Conservation (phyloP, 2,329 filamentous ascomycete genomes). For the Xylaria sp. region DNA sequence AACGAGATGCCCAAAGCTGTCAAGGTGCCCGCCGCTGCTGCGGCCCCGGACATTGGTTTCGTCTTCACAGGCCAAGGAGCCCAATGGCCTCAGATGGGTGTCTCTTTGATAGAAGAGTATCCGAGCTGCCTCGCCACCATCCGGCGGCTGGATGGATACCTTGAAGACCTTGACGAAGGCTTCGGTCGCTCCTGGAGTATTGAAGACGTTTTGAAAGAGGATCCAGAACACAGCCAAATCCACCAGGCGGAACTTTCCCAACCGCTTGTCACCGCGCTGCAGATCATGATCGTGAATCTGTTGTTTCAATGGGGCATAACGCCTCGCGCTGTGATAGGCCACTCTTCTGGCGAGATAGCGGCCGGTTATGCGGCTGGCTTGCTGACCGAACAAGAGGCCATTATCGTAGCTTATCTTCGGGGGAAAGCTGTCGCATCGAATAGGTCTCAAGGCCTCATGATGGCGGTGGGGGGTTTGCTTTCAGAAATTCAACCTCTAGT, state of each 20-base stretch:
- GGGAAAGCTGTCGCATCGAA: slow-evolving; percentile 23
- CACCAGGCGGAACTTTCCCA: slow-evolving; percentile 39
- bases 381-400: slow-evolving; percentile 42
- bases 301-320: slow-evolving; percentile 42
- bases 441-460: slow-evolving; percentile 1
- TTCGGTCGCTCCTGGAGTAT: slow-evolving; percentile 7
- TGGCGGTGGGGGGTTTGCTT: slow-evolving; percentile 10
- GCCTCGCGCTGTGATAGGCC: slow-evolving; percentile 47
- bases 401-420: slow-evolving; percentile 42
- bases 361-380: slow-evolving; percentile 37
- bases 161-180: slow-evolving; percentile 21
- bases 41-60: background rate
- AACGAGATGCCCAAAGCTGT: background rate
- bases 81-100: slow-evolving; percentile 19
- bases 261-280: slow-evolving; percentile 37
- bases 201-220: slow-evolving; percentile 22
- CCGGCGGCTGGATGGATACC: slow-evolving; percentile 3
- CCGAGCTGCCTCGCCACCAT: slow-evolving; percentile 20
- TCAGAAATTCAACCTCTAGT: background rate
- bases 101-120: slow-evolving; percentile 1
- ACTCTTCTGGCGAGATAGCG: slow-evolving; percentile 53
- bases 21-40: background rate
- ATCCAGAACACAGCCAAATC: slow-evolving; percentile 25
- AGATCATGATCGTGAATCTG: slow-evolving; percentile 45
- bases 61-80: slow-evolving; percentile 2